Percentiles rank a stretch among this genome's conserved stretches.
Conservation (phyloP, 441 rosid genomes). For the Pelargonium citronellum region DNA sequence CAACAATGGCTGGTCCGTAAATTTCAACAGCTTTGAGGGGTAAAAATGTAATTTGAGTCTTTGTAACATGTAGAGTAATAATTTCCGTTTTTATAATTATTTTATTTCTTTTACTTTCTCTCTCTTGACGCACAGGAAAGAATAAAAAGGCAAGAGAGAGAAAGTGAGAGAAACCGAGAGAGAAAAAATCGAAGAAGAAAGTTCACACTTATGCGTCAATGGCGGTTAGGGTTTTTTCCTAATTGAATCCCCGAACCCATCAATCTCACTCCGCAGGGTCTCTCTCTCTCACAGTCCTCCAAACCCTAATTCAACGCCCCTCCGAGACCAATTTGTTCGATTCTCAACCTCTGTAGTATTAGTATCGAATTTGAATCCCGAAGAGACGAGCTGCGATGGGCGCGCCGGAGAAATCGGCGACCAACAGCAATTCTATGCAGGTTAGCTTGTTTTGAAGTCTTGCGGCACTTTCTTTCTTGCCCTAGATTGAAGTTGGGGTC, state of each 20-base stretch:
- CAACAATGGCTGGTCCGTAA: too few relatives aligned
- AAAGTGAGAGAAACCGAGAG: conserved; percentile 6
- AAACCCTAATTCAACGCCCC: conserved; percentile 58
- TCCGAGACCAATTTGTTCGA: conserved; percentile 13
- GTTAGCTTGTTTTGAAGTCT: conserved; percentile 30
- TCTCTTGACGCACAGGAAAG: too few relatives aligned
- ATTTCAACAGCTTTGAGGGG: too few relatives aligned
- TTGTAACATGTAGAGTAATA: too few relatives aligned
- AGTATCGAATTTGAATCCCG: conserved; percentile 31
- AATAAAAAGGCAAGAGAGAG: too few relatives aligned
- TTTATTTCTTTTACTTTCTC: too few relatives aligned
- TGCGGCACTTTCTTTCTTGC: too few relatives aligned
- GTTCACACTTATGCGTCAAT: conserved; percentile 32
- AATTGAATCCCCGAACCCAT: conserved; percentile 33
- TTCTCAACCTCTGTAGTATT: conserved; percentile 17
- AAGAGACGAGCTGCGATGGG: conserved; percentile 52
- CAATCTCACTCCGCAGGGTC: conserved; percentile 25
- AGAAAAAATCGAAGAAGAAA: conserved; percentile 35
- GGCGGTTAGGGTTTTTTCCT: conserved; percentile 54
- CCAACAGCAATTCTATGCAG: conserved; percentile 82
- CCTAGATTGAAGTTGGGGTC: too few relatives aligned
- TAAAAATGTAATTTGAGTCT: too few relatives aligned
- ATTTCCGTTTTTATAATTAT: too few relatives aligned
- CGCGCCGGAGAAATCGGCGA: conserved; percentile 72
- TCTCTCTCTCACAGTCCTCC: conserved; percentile 12